A percentile compares a stretch with the other conserved stretches of the same genome.
Conservation (phyloP, 2,329 filamentous ascomycete species). For the Triangularia verruculosa region DNA sequence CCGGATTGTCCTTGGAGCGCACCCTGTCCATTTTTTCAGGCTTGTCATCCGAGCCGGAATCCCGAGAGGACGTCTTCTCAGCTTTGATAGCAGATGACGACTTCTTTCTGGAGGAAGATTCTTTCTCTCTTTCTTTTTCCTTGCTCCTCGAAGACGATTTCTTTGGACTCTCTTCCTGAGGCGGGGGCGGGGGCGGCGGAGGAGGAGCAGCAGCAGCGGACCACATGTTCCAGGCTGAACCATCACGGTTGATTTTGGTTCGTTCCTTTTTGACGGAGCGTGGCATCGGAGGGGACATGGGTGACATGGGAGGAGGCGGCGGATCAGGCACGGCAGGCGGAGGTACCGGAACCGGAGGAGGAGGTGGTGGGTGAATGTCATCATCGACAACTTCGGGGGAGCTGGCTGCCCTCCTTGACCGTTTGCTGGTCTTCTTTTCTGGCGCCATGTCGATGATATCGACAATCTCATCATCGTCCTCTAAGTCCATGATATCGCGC, state of each 20-base stretch:
- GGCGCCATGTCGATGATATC: constrained; percentile 51
- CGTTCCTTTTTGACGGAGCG: constrained; percentile 69
- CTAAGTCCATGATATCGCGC: neutral
- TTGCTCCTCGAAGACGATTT: neutral
- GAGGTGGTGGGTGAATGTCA: constrained; percentile 37
- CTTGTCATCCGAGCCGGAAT: constrained; percentile 40
- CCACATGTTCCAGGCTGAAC: constrained; percentile 72
- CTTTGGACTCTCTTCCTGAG: constrained; percentile 35
- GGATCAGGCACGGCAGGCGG: constrained; percentile 47
- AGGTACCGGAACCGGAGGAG: constrained; percentile 44
- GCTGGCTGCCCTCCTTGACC: constrained; percentile 41
- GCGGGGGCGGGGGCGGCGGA: constrained; percentile 54
- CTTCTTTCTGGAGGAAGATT: constrained; percentile 41
- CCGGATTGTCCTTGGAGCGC: constrained; percentile 45
- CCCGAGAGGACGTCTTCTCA: constrained; percentile 20
- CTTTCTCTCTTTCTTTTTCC: constrained; percentile 1
- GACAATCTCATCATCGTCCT: constrained; percentile 42
- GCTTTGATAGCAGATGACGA: constrained; percentile 31
- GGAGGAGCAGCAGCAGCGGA: constrained; percentile 50
- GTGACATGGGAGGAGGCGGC: constrained; percentile 45
- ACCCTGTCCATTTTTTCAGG: constrained; percentile 65
- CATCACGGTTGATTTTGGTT: constrained; percentile 69
- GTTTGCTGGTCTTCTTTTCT: constrained; percentile 41
- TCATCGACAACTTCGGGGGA: constrained; percentile 36
- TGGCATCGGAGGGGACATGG: constrained; percentile 35